A percentile compares a stretch with the other conserved stretches of the same genome.
These are phyloP conservation scores for Kurtzmaniella quercitrusa DNA, from an alignment of 1,139 yeast genomes.

Conservation along the genomic window DNA sequence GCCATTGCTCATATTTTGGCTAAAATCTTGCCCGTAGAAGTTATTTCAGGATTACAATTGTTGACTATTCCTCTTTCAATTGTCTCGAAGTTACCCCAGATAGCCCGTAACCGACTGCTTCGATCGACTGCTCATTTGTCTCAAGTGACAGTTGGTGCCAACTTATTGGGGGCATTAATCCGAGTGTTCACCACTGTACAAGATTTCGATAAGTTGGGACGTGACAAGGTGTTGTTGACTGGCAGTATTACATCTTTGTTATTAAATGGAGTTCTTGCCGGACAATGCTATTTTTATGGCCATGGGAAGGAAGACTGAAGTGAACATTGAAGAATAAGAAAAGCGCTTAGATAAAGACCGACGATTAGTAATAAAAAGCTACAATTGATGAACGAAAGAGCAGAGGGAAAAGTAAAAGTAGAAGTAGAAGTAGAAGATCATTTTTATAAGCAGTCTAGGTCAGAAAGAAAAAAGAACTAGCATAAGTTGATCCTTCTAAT, in stretches of 20 bases:
- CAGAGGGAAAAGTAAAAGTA: no score
- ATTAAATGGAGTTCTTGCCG: slow-evolving; percentile 30
- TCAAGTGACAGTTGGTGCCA: slow-evolving; percentile 50
- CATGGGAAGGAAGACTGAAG: background rate
- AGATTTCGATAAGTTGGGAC: slow-evolving; percentile 20
- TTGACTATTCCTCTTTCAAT: slow-evolving; percentile 52
- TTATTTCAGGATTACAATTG: slow-evolving; percentile 39
- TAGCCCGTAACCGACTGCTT: slow-evolving; percentile 40
- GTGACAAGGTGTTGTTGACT: slow-evolving; percentile 30
- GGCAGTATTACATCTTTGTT: slow-evolving; percentile 33
- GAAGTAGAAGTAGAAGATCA: no score
- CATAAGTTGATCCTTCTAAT: no score
- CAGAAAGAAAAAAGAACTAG: no score
- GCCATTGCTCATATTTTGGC: slow-evolving; percentile 27
- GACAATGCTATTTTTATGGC: slow-evolving; percentile 21
- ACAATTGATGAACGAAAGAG: no score
- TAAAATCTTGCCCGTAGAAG: slow-evolving; percentile 27
- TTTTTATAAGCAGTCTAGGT: no score
- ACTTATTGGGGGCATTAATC: slow-evolving; percentile 50
- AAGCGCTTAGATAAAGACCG: no score
- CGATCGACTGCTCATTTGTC: slow-evolving; percentile 54
- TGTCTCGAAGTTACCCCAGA: slow-evolving; percentile 55
- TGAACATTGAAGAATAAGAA: no score
- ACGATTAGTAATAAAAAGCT: no score
- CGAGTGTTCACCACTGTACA: slow-evolving; percentile 56